phyloP scores from a whole-genome alignment of 2,329 filamentous ascomycete genomes.

The Fusarium sp. region DNA sequence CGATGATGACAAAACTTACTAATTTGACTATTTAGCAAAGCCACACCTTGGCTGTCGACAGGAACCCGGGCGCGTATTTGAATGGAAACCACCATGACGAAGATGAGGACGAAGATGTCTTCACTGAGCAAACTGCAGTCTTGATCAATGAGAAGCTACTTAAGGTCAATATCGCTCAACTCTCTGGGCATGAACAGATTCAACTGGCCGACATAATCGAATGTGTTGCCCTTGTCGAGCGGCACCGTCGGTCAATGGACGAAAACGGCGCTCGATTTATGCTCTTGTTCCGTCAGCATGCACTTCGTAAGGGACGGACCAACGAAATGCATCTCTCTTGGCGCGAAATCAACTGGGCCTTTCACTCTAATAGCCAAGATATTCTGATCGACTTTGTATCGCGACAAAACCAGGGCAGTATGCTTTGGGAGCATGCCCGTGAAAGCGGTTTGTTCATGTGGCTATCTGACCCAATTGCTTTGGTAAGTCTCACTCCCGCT shows the following conservation, averaged over 20 bases:
- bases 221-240: slow-evolving; percentile 86
- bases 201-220: slow-evolving; percentile 87
- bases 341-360: slow-evolving; percentile 89
- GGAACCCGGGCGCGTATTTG: slow-evolving; percentile 58
- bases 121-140: slow-evolving; percentile 80
- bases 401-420: slow-evolving; percentile 81
- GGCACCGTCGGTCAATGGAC: slow-evolving; percentile 89
- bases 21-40: slow-evolving; percentile 34
- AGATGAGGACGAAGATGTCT: slow-evolving; percentile 71
- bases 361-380: slow-evolving; percentile 88
- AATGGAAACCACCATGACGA: slow-evolving; percentile 55
- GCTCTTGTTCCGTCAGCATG: slow-evolving; percentile 88
- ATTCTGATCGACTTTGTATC: slow-evolving; percentile 88
- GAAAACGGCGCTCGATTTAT: slow-evolving; percentile 91
- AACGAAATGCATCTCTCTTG: slow-evolving; percentile 78
- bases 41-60: slow-evolving; percentile 43
- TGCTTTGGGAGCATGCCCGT: slow-evolving; percentile 88
- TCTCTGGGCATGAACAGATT: slow-evolving; percentile 90
- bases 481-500: slow-evolving; percentile 66
- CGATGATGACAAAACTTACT: slow-evolving; percentile 5
- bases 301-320: slow-evolving; percentile 76
- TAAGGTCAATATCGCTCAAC: slow-evolving; percentile 79
- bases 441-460: slow-evolving; percentile 96
- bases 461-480: slow-evolving; percentile 81
- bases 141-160: slow-evolving; percentile 84